Base-by-base conservation (phyloP, 2,329 filamentous ascomycete genomes). In the Rutstroemia sp. region DNA sequence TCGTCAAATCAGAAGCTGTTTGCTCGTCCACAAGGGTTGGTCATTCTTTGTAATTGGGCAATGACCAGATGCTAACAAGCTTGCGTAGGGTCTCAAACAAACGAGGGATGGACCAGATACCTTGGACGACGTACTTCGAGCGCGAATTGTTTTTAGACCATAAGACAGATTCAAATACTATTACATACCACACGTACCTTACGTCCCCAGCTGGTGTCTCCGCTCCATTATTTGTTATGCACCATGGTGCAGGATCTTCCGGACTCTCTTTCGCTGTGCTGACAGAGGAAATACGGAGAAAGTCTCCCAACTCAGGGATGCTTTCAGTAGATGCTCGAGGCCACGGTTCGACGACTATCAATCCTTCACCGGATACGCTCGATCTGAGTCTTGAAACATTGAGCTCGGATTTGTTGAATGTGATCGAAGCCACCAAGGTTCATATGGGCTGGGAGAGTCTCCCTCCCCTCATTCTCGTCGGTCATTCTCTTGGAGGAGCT, bases 201-300 rank as follows among this genome's bases (percentile, higher is more conserved):
- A 96, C 84, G 19, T 90, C 91, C 0, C 92, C 92, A 1, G 69
- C 75, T 8, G 79, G 79, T 44, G 84, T 79, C 12, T 34, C 30
- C 39, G 89, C 87, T 0, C 91, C 92, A 0, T 76, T 99, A 5
- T 92, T 99, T 71, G 87, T 97, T 58, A 89, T 88, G 73, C 94
- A 99, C 69, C 94, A 99, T 73, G 94, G 94, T 40, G 94, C 89
- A 42, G 94, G 94, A 16, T 95, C 92, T 4, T 96, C 92, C 0
- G 95, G 88, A 6, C 80, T 97, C 57, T 95, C 91, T 2, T 99
- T 97, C 72, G 92, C 92, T 5, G 78, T 89, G 4, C 83, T 95
- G 59, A 83, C 86, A 2, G 78, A 82, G 46, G 88, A 95, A 69
- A 83, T 97, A 59, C 81, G 86, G 53, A 89, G 87, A 69, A 78